Evolutionary conservation across 2,329 filamentous ascomycete species (phyloP).

Genomic region (Cladorrhinum sp.): DNA sequence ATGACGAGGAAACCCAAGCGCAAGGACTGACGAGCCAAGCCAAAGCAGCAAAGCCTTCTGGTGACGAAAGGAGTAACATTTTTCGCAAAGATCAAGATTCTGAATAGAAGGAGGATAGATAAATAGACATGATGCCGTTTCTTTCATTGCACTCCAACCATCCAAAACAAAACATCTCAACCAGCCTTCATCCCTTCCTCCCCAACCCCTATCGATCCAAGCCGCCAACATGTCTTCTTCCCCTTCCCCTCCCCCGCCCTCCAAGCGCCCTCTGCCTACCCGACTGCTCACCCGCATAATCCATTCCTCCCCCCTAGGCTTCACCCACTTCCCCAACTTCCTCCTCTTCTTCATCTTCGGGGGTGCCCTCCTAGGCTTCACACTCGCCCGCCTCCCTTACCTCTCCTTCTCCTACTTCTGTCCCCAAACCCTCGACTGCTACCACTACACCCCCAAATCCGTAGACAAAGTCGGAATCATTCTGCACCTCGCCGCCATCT

Average conservation of each 20-base stretch:
- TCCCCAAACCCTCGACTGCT: conserved; percentile 36
- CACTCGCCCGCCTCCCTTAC: conserved; percentile 46
- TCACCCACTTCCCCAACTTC: conserved; percentile 57
- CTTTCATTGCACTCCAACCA: no score
- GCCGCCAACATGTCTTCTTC: no score
- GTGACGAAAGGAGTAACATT: no score
- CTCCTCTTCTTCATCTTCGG: conserved; percentile 49
- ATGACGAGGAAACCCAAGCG: no score
- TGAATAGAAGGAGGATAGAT: no score
- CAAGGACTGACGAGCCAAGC: no score
- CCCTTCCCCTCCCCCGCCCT: background rate
- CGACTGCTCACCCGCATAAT: background rate
- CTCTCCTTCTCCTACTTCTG: conserved; percentile 45
- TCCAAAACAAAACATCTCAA: background rate
- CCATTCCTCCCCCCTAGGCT: conserved; percentile 41
- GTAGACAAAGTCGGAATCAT: conserved; percentile 40
- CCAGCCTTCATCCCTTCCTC: background rate
- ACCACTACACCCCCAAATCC: conserved; percentile 26
- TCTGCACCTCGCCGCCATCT: conserved; percentile 44
- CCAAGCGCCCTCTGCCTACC: background rate
- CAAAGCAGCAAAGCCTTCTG: no score
- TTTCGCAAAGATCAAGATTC: no score
- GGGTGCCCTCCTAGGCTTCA: conserved; percentile 46
- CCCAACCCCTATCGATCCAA: no score
- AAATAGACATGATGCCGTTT: no score